Conservation (phyloP, 345 rosid species). For the Citrus australasica region DNA sequence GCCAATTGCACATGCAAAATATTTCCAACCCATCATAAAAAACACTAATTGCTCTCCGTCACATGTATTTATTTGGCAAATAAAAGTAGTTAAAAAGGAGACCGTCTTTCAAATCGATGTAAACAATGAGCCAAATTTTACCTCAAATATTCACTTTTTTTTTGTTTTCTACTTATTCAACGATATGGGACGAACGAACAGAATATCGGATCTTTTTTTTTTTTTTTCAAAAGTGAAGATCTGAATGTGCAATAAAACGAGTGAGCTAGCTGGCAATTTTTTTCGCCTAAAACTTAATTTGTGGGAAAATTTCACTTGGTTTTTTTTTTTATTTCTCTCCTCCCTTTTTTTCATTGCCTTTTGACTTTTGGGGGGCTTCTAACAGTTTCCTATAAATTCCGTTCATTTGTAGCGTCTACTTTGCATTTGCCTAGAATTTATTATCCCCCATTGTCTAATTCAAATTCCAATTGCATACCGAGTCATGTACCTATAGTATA, state of each 20-base stretch:
- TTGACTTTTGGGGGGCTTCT: conserved; percentile 22
- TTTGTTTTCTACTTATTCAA: background rate
- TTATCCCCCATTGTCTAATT: background rate
- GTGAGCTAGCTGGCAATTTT: background rate
- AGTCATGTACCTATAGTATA: conserved; percentile 2
- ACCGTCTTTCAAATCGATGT: background rate
- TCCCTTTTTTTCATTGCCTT: conserved; percentile 6
- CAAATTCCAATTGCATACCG: conserved; percentile 1
- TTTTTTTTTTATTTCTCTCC: background rate
- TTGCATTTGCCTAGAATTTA: conserved; percentile 10
- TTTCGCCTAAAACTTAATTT: background rate
- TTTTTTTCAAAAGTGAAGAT: too few species aligned
- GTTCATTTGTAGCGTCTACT: conserved; percentile 19
- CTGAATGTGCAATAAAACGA: background rate
- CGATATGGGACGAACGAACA: background rate
- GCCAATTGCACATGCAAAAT: background rate
- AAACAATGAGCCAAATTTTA: background rate
- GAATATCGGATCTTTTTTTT: background rate
- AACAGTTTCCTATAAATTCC: conserved; percentile 20
- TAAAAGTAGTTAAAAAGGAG: background rate
- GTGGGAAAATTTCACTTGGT: conserved; percentile 5
- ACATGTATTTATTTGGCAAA: background rate
- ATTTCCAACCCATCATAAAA: background rate
- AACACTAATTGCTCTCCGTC: background rate
- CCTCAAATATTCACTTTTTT: background rate